A percentile compares a stretch with the other conserved stretches of the same genome.
These are phyloP conservation scores for Solioccasus polychromus DNA, from an alignment of 768 basidiomycete species.

Conservation along the genomic window DNA sequence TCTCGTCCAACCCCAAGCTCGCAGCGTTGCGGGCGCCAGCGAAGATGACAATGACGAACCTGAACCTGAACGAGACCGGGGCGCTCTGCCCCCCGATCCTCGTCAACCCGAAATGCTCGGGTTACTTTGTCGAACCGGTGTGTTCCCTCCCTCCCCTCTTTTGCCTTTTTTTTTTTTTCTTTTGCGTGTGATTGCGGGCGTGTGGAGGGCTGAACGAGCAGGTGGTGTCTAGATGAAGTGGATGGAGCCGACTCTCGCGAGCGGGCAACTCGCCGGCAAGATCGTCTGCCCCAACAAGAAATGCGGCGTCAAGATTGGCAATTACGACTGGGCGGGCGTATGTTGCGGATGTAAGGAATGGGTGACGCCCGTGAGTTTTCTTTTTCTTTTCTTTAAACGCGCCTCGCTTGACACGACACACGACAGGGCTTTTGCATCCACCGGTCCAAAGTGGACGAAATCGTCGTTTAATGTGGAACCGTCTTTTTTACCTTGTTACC, in stretches of 20 bases:
- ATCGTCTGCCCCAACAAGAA: conserved; percentile 90
- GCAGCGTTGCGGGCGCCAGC: conserved; percentile 40
- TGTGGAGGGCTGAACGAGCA: too few species aligned
- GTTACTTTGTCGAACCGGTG: conserved; percentile 96
- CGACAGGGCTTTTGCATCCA: conserved; percentile 56
- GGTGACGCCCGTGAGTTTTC: conserved; percentile 71
- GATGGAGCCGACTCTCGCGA: conserved; percentile 84
- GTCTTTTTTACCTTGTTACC: neutral
- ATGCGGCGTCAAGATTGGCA: conserved; percentile 89
- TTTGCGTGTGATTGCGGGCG: too few species aligned
- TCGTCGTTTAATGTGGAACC: conserved; percentile 31
- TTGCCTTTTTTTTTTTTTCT: too few species aligned
- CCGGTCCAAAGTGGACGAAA: conserved; percentile 66
- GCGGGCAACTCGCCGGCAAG: conserved; percentile 83
- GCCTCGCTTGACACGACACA: neutral
- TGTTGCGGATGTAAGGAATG: conserved; percentile 89
- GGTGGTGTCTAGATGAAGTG: conserved; percentile 69
- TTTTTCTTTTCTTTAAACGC: neutral
- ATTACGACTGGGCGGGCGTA: conserved; percentile 95
- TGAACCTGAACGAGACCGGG: conserved; percentile 12
- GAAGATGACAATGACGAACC: conserved; percentile 27
- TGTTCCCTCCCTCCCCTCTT: neutral
- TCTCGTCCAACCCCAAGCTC: conserved; percentile 46
- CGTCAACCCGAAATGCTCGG: conserved; percentile 82
- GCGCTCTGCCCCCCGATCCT: conserved; percentile 60